Percentiles rank a stretch among this genome's conserved stretches.
Conservation (phyloP, 345 rosid species). For the Camelina laxa region DNA sequence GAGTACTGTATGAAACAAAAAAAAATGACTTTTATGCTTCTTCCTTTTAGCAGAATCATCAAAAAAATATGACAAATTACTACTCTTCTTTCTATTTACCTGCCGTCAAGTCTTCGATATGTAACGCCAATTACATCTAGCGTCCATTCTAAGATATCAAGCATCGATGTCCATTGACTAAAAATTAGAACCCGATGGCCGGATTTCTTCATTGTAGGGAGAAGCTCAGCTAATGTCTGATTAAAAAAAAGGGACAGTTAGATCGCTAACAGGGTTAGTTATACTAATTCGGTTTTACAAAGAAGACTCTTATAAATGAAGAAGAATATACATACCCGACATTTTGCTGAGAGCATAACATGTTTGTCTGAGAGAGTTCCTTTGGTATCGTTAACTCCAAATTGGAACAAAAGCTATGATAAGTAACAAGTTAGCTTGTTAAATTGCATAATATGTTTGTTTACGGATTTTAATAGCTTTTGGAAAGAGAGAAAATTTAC, state of each 20-base stretch:
- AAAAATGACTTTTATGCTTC: neutral
- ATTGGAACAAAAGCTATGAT: slow-evolving; percentile 69
- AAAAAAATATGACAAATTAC: neutral
- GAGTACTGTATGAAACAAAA: slow-evolving; percentile 60
- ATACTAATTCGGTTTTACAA: neutral
- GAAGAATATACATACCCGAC: slow-evolving; percentile 58
- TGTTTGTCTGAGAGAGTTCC: slow-evolving; percentile 81
- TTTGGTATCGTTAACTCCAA: slow-evolving; percentile 58
- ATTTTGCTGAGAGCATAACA: slow-evolving; percentile 92
- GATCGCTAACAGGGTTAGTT: neutral
- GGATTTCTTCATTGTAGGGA: slow-evolving; percentile 64
- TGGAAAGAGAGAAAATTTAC: slow-evolving; percentile 46
- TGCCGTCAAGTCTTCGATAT: slow-evolving; percentile 94
- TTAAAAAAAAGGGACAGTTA: slow-evolving; percentile 32
- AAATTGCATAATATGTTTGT: slow-evolving; percentile 4
- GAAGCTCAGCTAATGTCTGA: slow-evolving; percentile 84
- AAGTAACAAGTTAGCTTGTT: slow-evolving; percentile 22
- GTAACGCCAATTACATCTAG: slow-evolving; percentile 85
- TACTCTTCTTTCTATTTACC: slow-evolving; percentile 48
- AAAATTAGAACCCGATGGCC: slow-evolving; percentile 91
- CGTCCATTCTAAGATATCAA: slow-evolving; percentile 95
- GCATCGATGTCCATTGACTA: slow-evolving; percentile 99
- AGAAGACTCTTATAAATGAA: neutral
- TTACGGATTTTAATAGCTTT: neutral
- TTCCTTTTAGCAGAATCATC: neutral